Percentiles rank a stretch among this genome's conserved stretches.
These are phyloP conservation scores for Marsdenia floribunda DNA, from an alignment of 257 asterid genomes.

Conservation along the genomic window DNA sequence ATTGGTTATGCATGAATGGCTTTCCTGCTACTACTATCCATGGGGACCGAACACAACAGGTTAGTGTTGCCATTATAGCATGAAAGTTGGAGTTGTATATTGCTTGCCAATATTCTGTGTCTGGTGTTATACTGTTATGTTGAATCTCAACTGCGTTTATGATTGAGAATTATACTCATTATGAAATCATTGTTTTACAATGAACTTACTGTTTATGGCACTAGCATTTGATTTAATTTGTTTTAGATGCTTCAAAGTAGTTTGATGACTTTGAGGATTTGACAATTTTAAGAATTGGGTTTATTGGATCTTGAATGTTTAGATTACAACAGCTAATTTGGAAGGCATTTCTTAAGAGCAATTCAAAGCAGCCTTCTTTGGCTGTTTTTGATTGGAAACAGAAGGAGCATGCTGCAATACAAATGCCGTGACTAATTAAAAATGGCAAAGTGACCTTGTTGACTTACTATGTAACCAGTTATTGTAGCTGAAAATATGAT, in stretches of 20 bases:
- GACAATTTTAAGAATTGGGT: too few species aligned
- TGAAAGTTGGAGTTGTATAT: not conserved
- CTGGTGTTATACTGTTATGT: not conserved
- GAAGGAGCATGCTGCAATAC: not conserved
- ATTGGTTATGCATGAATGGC: constrained; percentile 56
- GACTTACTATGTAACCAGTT: too few species aligned
- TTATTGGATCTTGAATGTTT: not conserved
- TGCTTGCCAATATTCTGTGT: not conserved
- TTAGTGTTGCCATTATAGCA: constrained; percentile 6
- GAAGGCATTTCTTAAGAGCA: not conserved
- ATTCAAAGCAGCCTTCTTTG: not conserved
- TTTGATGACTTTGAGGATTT: not conserved
- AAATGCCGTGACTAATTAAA: not conserved
- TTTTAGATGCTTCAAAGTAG: not conserved
- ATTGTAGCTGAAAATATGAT: too few species aligned
- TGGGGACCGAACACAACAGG: constrained; percentile 91
- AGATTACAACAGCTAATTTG: not conserved
- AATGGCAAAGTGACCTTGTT: not conserved
- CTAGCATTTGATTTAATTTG: not conserved
- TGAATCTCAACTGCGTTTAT: not conserved
- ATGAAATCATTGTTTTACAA: not conserved
- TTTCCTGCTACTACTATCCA: constrained; percentile 91
- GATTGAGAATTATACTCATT: not conserved
- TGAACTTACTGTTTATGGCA: not conserved
- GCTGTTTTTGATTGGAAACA: not conserved